Evolutionary conservation across 2,329 filamentous ascomycete genomes (phyloP), one percentile per base, ranked within the genome.

Genomic region (Diaporthe sp.): DNA sequence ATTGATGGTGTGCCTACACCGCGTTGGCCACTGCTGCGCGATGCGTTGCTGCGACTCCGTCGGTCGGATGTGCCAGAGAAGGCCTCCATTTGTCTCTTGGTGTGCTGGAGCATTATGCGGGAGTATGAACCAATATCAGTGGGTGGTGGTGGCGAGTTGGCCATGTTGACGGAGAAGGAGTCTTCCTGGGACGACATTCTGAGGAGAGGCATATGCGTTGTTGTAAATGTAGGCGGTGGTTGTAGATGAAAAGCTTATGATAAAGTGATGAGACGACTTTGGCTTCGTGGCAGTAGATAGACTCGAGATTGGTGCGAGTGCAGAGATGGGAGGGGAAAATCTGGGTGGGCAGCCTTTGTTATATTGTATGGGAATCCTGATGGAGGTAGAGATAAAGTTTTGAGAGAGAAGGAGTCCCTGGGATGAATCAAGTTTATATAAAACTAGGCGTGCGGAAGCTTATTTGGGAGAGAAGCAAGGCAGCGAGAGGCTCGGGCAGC

Each of bases 11-110:
- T 76, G 28, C 47, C 63, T 6, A 28, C 63, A 2, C 63, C 72
- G 15, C 28, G 79, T 47, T 42, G 76, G 58, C 60, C 71, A 34
- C 28, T 75, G 60, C 34, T 55, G 15, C 65, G 65, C n/a, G 65
- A 70, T 22, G n/a, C 34, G 47, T 42, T 70, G 34, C 34, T 75
- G 15, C 71, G 55, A 0, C 75, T 76, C 9, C 84, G 82, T 60
- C 84, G 82, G 44, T 83, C 81, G 1, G 88, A 86, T 15, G 87
- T 86, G 5, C 86, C 85, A 17, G 86, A 85, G n/a, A 87, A 87
- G 10, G 86, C 86, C 77, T 93, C 90, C 90, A 93, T 92, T 81
- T 92, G 91, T 74, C 88, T 86, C 85, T 91, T 92, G 77, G 91
- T 93, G 84, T 93, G 90, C 73, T 89, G 87, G 80, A 91, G 90